phyloP scores from a whole-genome alignment of 768 basidiomycete genomes.

The Calocybe cyanea region DNA sequence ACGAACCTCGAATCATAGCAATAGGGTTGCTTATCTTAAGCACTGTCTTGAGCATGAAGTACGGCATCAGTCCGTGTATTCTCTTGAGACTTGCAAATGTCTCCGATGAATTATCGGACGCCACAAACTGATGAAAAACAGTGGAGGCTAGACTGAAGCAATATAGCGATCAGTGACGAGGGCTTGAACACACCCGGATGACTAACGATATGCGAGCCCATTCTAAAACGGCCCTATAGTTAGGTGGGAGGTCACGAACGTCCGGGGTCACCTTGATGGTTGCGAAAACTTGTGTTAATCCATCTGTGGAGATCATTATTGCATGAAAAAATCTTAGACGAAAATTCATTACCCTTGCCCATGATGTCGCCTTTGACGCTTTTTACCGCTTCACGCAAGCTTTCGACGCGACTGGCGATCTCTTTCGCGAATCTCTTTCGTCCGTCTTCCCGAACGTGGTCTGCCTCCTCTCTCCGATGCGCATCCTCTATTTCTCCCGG shows the following conservation, averaged over 20 bases:
- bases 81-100: conserved; percentile 85
- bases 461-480: conserved; percentile 79
- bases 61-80: conserved; percentile 95
- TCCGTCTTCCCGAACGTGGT: conserved; percentile 83
- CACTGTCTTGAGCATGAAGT: conserved; percentile 91
- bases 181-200: not conserved
- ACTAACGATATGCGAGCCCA: conserved; percentile 97
- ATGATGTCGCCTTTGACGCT: conserved; percentile 94
- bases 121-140: conserved; percentile 92
- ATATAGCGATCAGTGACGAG: conserved; percentile 1
- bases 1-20: conserved; percentile 83
- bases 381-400: conserved; percentile 76
- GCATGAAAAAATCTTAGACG: not conserved
- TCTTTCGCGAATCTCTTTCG: conserved; percentile 81
- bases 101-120: conserved; percentile 89
- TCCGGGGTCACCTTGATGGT: conserved; percentile 79
- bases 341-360: conserved; percentile 54
- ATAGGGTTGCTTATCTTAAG: conserved; percentile 94
- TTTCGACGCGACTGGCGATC: conserved; percentile 83
- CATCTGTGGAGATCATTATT: conserved; percentile 46
- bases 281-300: conserved; percentile 83
- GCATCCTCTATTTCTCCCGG: conserved; percentile 78
- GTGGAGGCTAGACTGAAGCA: conserved; percentile 82
- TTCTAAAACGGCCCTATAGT: conserved; percentile 88
- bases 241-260: conserved; percentile 72